A percentile compares a stretch with the other conserved stretches of the same genome.
Evolutionary conservation across 352 stramenopile species (phyloP).

Genomic region (Peronospora destructor): DNA sequence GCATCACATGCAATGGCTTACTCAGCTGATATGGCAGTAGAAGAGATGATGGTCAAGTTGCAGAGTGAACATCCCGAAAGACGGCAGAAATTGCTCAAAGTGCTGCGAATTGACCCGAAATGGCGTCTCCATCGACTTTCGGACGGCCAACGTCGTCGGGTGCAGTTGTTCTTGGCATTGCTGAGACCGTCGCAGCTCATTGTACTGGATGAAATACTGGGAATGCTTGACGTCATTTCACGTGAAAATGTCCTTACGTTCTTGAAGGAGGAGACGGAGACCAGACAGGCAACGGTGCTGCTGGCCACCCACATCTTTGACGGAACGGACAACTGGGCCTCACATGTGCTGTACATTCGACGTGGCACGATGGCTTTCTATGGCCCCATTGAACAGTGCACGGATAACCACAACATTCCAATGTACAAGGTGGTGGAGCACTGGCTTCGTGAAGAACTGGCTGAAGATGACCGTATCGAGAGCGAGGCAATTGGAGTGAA

Average conservation of each 20-base stretch:
- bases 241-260: constrained; percentile 91
- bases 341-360: constrained; percentile 91
- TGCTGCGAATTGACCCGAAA: constrained; percentile 93
- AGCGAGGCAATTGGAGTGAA: constrained; percentile 36
- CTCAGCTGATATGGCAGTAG: constrained; percentile 92
- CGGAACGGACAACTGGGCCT: constrained; percentile 93
- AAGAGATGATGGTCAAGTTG: constrained; percentile 95
- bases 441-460: constrained; percentile 90
- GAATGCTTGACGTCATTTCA: constrained; percentile 94
- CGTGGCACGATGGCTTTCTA: constrained; percentile 50
- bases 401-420: constrained; percentile 58
- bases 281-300: constrained; percentile 53
- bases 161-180: constrained; percentile 95
- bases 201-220: constrained; percentile 97
- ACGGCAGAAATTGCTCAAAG: constrained; percentile 89
- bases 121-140: constrained; percentile 82
- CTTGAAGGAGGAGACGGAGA: constrained; percentile 80
- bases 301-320: constrained; percentile 96
- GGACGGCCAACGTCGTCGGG: constrained; percentile 80
- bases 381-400: constrained; percentile 67
- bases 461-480: constrained; percentile 65
- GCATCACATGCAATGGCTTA: constrained; percentile 83
- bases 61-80: constrained; percentile 91
- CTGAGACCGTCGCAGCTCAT: constrained; percentile 95
- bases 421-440: constrained; percentile 90